Percentiles rank a stretch among this genome's conserved stretches.
phyloP scores from a whole-genome alignment of 2,329 filamentous ascomycete genomes.

The Beauveria brongniartii region DNA sequence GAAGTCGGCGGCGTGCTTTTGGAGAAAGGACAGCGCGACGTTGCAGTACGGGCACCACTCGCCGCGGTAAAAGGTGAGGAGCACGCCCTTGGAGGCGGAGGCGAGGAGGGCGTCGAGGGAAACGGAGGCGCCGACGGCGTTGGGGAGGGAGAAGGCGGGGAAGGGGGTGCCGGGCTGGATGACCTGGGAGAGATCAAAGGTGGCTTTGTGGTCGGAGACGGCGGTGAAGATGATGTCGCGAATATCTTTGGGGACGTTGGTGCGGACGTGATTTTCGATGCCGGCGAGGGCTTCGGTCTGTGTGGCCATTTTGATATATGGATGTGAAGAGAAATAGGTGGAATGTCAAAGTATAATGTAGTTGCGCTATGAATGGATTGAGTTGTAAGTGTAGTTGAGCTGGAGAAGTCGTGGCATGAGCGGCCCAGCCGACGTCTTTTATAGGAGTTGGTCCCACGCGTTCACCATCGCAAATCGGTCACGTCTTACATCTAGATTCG shows the following conservation, averaged over 20 bases:
- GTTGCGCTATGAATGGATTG: neutral
- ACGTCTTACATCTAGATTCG: neutral
- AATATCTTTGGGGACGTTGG: slow-evolving; percentile 3
- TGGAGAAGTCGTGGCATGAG: neutral
- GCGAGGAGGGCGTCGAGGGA: slow-evolving; percentile 23
- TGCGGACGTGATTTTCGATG: slow-evolving; percentile 6
- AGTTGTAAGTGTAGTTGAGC: neutral
- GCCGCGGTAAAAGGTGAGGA: slow-evolving; percentile 39
- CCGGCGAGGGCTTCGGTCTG: slow-evolving; percentile 7
- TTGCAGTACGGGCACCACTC: slow-evolving; percentile 40
- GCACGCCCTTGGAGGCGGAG: slow-evolving; percentile 20
- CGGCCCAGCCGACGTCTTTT: neutral
- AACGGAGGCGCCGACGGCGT: slow-evolving; percentile 27
- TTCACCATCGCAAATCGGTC: too few species aligned
- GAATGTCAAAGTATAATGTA: neutral
- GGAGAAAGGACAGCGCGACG: slow-evolving; percentile 27
- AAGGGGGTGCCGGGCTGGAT: slow-evolving; percentile 27
- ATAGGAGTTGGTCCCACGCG: neutral
- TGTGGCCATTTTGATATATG: slow-evolving; percentile 1
- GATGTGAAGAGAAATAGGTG: neutral
- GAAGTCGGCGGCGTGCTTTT: slow-evolving; percentile 28
- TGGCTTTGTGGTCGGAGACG: slow-evolving; percentile 4
- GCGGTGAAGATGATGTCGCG: slow-evolving; percentile 6
- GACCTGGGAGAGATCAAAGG: slow-evolving; percentile 19
- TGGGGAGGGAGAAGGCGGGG: slow-evolving; percentile 25